phyloP scores from a whole-genome alignment of 768 basidiomycete species.

The Leccinum longicurvipes region DNA sequence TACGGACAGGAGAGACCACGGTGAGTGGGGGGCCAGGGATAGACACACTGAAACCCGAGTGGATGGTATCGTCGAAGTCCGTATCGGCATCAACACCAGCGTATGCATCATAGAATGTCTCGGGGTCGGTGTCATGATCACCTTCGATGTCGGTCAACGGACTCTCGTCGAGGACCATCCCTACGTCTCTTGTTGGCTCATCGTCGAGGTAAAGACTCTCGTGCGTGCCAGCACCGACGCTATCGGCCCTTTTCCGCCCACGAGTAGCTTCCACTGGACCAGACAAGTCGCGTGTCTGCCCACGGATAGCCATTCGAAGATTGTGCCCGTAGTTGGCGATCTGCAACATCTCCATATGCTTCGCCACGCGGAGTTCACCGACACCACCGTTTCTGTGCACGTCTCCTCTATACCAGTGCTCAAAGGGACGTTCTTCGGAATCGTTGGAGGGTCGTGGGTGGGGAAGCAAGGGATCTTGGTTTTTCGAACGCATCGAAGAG shows the following conservation, averaged over 20 bases:
- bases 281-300: conserved; percentile 25
- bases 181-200: conserved; percentile 41
- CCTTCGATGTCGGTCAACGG: conserved; percentile 74
- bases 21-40: conserved; percentile 17
- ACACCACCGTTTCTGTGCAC: conserved; percentile 86
- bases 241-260: conserved; percentile 62
- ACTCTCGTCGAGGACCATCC: conserved; percentile 68
- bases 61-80: conserved; percentile 19
- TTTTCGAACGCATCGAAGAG: conserved; percentile 39
- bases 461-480: conserved; percentile 29
- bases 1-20: conserved; percentile 32
- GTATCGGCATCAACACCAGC: conserved; percentile 13
- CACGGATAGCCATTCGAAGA: conserved; percentile 34
- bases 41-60: conserved; percentile 17
- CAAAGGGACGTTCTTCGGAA: conserved; percentile 79
- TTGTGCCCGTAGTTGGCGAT: conserved; percentile 82
- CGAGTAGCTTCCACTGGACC: conserved; percentile 23
- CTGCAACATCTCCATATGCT: conserved; percentile 80
- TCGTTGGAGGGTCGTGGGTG: conserved; percentile 62
- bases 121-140: conserved; percentile 37
- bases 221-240: conserved; percentile 52
- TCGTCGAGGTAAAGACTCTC: conserved; percentile 72
- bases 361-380: conserved; percentile 73
- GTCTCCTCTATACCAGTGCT: conserved; percentile 90
- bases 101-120: conserved; percentile 43